phyloP scores from a whole-genome alignment of 768 basidiomycete genomes.

The Panaeolus papilionaceus region DNA sequence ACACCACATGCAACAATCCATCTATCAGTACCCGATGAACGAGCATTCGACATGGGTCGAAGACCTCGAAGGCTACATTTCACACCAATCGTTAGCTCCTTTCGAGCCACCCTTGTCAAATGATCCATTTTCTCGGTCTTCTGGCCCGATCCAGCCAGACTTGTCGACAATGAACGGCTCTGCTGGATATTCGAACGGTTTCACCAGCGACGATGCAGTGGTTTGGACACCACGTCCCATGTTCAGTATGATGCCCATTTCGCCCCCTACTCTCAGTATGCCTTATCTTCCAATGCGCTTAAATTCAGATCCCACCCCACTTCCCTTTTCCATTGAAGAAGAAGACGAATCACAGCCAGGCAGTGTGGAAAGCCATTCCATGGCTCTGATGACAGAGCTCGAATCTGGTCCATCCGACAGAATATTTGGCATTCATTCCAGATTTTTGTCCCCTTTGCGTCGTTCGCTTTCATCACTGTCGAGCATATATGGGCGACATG shows the following conservation, averaged over 20 bases:
- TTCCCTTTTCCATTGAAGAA: constrained; percentile 3
- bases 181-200: background rate
- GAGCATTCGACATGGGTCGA: constrained; percentile 1
- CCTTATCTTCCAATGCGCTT: constrained; percentile 10
- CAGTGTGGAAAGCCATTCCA: background rate
- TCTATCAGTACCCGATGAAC: background rate
- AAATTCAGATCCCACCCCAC: constrained; percentile 3
- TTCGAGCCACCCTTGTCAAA: background rate
- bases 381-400: background rate
- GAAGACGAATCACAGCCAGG: constrained; percentile 5
- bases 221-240: background rate
- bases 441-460: background rate
- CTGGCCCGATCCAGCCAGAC: background rate
- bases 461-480: constrained; percentile 6
- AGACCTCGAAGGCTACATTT: background rate
- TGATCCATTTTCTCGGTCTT: background rate
- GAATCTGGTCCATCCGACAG: background rate
- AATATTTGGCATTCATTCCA: background rate
- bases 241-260: constrained; percentile 5
- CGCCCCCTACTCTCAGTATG: background rate
- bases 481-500: background rate
- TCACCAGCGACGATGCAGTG: background rate
- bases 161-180: background rate
- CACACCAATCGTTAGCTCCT: background rate
- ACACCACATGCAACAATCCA: background rate